Conservation (phyloP, 768 basidiomycete species). For the Paxillus involutus region DNA sequence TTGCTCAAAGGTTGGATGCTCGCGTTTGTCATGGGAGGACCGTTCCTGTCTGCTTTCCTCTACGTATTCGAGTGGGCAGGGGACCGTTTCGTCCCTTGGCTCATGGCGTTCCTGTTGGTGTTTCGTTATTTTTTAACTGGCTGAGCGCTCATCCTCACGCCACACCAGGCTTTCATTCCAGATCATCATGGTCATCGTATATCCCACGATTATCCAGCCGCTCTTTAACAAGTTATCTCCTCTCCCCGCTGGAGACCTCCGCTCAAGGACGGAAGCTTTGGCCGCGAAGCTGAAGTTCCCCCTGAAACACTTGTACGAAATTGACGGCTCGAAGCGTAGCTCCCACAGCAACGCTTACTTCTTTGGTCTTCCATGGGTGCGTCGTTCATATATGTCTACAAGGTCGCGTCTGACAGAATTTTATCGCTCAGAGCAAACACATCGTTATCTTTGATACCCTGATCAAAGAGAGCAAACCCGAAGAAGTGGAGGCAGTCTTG, state of each 20-base stretch:
- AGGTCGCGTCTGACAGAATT: neutral
- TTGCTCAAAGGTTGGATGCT: constrained; percentile 77
- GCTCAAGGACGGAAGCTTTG: constrained; percentile 72
- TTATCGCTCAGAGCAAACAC: constrained; percentile 68
- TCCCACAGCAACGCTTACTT: constrained; percentile 99
- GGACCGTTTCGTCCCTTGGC: constrained; percentile 87
- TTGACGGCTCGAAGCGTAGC: constrained; percentile 94
- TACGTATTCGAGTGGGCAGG: constrained; percentile 93
- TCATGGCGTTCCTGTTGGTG: constrained; percentile 89
- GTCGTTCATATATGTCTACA: constrained; percentile 17
- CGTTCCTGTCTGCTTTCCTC: constrained; percentile 85
- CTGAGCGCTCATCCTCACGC: neutral
- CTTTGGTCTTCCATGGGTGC: constrained; percentile 92
- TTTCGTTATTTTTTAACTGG: neutral
- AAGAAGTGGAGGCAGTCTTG: constrained; percentile 96
- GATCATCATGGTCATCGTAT: constrained; percentile 77
- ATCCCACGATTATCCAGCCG: constrained; percentile 89
- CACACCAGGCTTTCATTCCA: constrained; percentile 72
- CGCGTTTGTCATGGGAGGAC: constrained; percentile 71
- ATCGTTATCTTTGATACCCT: constrained; percentile 98
- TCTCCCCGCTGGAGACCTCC: constrained; percentile 73
- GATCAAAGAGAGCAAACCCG: constrained; percentile 85
- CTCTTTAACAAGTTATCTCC: constrained; percentile 97
- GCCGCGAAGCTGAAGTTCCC: constrained; percentile 88
- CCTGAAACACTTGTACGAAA: constrained; percentile 91